phyloP scores from a whole-genome alignment of 768 basidiomycete genomes.

The Panaeolus papilionaceus region DNA sequence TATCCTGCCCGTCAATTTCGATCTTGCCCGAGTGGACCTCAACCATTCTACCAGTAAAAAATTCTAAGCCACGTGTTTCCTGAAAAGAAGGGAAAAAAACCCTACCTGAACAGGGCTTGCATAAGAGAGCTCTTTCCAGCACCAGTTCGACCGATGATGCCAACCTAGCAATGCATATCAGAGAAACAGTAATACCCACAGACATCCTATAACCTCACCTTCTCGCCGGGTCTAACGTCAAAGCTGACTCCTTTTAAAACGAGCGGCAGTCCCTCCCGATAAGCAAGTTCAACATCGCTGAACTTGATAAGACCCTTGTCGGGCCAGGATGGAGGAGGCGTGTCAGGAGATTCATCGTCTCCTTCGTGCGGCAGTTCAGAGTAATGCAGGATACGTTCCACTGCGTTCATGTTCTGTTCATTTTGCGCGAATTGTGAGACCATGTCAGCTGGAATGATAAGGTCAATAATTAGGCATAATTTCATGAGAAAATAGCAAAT shows the following conservation, averaged over 20 bases:
- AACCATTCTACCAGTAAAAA: constrained; percentile 49
- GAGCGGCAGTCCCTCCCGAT: constrained; percentile 67
- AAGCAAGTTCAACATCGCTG: constrained; percentile 58
- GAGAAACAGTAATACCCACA: not conserved
- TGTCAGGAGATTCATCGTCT: constrained; percentile 33
- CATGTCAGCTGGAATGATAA: constrained; percentile 49
- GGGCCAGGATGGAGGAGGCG: constrained; percentile 58
- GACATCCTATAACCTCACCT: constrained; percentile 44
- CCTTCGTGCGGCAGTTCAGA: constrained; percentile 65
- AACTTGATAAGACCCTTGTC: constrained; percentile 61
- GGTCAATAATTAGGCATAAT: not conserved
- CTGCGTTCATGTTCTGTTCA: constrained; percentile 77
- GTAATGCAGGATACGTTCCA: constrained; percentile 75
- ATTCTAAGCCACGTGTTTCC: not conserved
- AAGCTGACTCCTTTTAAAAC: constrained; percentile 69
- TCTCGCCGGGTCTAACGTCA: constrained; percentile 63
- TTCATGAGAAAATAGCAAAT: not conserved
- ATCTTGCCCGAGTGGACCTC: constrained; percentile 67
- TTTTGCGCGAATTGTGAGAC: constrained; percentile 62
- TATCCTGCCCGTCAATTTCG: constrained; percentile 62
- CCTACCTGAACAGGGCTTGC: constrained; percentile 60
- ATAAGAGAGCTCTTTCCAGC: constrained; percentile 63
- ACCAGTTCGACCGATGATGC: constrained; percentile 56
- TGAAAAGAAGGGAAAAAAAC: constrained; percentile 2
- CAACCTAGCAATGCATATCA: constrained; percentile 36